phyloP scores from a whole-genome alignment of 208 protist species.

The Endotrypanum monterogeii region DNA sequence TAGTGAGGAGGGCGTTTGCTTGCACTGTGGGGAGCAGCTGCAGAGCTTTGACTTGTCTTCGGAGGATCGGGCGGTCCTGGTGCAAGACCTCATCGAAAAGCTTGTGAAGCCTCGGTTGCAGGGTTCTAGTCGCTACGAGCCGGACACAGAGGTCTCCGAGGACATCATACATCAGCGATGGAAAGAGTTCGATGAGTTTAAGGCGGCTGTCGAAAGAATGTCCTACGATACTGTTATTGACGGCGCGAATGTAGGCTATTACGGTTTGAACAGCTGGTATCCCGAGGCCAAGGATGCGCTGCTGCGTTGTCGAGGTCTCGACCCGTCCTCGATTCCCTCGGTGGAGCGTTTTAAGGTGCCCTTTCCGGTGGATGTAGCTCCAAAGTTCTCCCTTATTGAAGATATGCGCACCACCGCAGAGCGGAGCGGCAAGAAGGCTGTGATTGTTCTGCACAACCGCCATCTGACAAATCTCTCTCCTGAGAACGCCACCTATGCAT shows the following conservation, averaged over 20 bases:
- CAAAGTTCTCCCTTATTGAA: conserved; percentile 84
- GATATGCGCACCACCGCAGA: conserved; percentile 47
- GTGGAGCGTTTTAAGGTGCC: conserved; percentile 53
- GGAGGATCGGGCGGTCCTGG: conserved; percentile 44
- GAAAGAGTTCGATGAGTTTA: conserved; percentile 66
- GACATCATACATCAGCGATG: conserved; percentile 42
- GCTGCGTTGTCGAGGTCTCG: conserved; percentile 48
- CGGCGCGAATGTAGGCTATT: conserved; percentile 83
- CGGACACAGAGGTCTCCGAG: conserved; percentile 40
- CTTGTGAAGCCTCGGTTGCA: conserved; percentile 59
- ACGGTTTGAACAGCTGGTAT: conserved; percentile 83
- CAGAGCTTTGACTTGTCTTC: conserved; percentile 64
- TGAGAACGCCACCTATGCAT: conserved; percentile 43
- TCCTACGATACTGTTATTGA: conserved; percentile 81
- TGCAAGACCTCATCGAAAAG: conserved; percentile 76
- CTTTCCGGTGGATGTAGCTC: conserved; percentile 83
- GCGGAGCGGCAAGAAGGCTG: conserved; percentile 40
- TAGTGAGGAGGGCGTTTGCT: conserved; percentile 41
- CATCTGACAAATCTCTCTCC: conserved; percentile 31
- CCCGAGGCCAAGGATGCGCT: conserved; percentile 58
- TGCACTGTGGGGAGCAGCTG: conserved; percentile 43
- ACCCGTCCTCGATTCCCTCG: conserved; percentile 39
- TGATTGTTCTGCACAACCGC: conserved; percentile 82
- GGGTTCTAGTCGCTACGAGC: conserved; percentile 60
- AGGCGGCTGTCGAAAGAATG: conserved; percentile 30